Evolutionary conservation across 2,329 filamentous ascomycete genomes (phyloP), one percentile per base, ranked within the genome.

Genomic region (Colletotrichum phormii): DNA sequence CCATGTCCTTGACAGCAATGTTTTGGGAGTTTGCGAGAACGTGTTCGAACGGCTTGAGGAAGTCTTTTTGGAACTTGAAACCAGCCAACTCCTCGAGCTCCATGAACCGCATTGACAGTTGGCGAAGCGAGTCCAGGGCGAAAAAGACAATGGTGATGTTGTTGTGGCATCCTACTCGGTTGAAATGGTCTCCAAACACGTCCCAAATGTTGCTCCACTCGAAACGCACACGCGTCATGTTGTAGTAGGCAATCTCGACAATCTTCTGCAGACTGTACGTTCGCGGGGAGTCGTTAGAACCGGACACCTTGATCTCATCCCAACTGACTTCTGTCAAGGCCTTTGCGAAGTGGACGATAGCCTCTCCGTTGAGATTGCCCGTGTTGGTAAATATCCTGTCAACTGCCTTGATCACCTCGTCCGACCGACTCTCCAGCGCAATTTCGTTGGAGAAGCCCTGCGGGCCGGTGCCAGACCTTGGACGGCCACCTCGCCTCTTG

Each of bases 51-150:
- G 97, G 97, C 83, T 98, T 98, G 66, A 99, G 85, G 81, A 99
- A 99, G 81, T 99, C 96, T 81, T 99, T 99, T 79, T 99, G 97
- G 80, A 99, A 99, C 82, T 98, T 98, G 89, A 99, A 99, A 79
- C 97, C 97, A 1, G 97, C 95, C 77, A 99, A 84, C 82, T 99
- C 97, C 81, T 98, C 97, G 73, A 98, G 95, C 82, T 99, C 97
- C 93, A 99, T 94, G 80, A 99, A 99, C 22, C 95, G 93, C 95
- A 99, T 98, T 0, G 96, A 98, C 53, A 99, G 86, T 81, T 99
- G 97, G 53, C 97, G 91, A 57, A 99, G 84, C 3, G 96, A 98
- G 84, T 99, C 97, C 33, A 99, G 88, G 4, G 97, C 97, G 79
- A 99, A 99, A 84, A 97, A 98, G 12, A 99, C 97, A 64, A 99